Evolutionary conservation across 1,284 basidiomycete species (phyloP).

Genomic region (Coniferiporia weirii): DNA sequence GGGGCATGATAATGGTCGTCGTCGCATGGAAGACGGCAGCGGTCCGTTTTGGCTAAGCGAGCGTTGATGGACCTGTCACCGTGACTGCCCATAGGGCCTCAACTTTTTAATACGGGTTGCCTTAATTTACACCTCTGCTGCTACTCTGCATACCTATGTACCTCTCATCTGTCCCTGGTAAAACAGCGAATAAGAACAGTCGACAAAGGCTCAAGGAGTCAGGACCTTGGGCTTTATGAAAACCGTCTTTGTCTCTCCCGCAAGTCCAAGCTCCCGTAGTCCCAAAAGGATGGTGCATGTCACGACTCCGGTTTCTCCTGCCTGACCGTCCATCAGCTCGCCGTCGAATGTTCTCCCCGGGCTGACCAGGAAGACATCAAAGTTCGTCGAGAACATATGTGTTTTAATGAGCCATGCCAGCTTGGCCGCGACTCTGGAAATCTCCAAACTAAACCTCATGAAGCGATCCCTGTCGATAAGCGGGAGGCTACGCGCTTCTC

Average conservation of each 20-base stretch:
- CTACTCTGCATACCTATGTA: too few species aligned
- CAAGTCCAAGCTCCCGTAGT: neutral
- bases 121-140: too few species aligned
- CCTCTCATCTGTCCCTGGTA: too few species aligned
- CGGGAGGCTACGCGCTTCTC: neutral
- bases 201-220: neutral
- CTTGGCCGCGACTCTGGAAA: conserved; percentile 2
- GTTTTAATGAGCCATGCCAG: neutral
- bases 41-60: neutral
- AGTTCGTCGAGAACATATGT: neutral
- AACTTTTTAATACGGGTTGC: too few species aligned
- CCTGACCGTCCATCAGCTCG: neutral
- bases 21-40: conserved; percentile 8
- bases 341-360: conserved; percentile 3
- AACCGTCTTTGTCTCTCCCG: neutral
- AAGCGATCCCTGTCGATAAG: neutral
- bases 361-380: neutral
- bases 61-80: conserved; percentile 1
- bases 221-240: conserved; percentile 5
- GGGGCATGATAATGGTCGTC: conserved; percentile 15
- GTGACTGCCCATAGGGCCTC: too few species aligned
- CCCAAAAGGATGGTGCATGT: conserved; percentile 1
- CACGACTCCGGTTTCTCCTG: neutral
- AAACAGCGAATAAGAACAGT: too few species aligned
- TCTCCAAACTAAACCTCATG: neutral